Evolutionary conservation across 2,329 filamentous ascomycete species (phyloP).

Genomic region (Fusarium burgessii): DNA sequence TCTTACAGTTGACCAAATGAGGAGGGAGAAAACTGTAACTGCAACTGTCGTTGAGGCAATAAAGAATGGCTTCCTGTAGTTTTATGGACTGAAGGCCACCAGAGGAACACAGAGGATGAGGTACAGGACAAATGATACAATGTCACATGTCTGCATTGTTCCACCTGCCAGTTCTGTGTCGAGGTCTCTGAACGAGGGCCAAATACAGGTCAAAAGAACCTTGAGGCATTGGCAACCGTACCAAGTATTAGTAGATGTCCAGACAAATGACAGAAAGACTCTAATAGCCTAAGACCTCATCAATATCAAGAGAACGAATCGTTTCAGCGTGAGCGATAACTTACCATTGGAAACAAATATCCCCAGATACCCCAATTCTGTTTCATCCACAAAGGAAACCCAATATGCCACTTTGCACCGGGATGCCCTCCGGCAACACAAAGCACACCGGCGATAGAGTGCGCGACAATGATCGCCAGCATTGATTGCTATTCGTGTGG

Average conservation of each 20-base stretch:
- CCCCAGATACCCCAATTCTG: constrained; percentile 46
- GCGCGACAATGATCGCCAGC: constrained; percentile 13
- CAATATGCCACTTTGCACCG: constrained; percentile 47
- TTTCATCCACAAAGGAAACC: constrained; percentile 46
- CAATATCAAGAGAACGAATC: too few species aligned
- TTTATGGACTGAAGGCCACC: not conserved
- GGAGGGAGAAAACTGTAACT: not conserved
- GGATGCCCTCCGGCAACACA: constrained; percentile 45
- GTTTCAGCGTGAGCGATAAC: not conserved
- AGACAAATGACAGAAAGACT: constrained; percentile 2
- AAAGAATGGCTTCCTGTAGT: not conserved
- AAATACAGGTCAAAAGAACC: not conserved
- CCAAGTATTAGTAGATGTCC: constrained; percentile 3
- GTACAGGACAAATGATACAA: not conserved
- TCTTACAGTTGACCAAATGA: not conserved
- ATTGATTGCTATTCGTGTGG: not conserved
- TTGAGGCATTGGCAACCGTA: not conserved
- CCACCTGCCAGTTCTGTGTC: not conserved
- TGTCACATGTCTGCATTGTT: not conserved
- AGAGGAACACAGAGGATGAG: not conserved
- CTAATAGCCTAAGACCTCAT: not conserved
- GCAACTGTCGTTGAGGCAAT: not conserved
- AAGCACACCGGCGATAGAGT: constrained; percentile 43
- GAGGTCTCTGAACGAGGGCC: not conserved
- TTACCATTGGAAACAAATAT: constrained; percentile 43